Conservation (phyloP, 306 rosid species). For the Elaeagnus macrophylla region DNA sequence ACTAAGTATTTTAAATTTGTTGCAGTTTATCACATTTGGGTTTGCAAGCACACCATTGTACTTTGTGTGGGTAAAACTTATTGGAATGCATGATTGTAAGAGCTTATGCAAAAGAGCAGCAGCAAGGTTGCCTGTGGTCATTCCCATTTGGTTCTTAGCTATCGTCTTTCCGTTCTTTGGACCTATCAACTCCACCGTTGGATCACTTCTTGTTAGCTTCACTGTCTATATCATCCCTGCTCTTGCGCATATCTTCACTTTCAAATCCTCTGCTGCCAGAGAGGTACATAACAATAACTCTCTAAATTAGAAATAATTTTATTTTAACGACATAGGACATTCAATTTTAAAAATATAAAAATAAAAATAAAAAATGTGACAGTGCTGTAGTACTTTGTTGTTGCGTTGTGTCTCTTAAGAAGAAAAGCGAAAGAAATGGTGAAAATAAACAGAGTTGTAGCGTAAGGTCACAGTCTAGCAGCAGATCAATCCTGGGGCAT, state of each 20-base stretch:
- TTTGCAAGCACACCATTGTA: conserved; percentile 96
- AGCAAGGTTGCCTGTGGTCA: conserved; percentile 82
- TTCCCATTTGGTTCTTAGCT: conserved; percentile 95
- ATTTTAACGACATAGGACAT: too few relatives aligned
- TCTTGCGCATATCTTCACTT: conserved; percentile 79
- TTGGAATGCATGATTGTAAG: conserved; percentile 86
- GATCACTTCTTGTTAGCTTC: conserved; percentile 94
- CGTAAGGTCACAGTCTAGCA: conserved; percentile 36
- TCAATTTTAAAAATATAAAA: too few relatives aligned
- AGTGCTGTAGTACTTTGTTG: too few relatives aligned
- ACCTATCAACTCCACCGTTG: conserved; percentile 94
- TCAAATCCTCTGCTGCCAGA: conserved; percentile 68
- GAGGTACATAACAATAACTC: conserved; percentile 39
- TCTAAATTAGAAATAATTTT: too few relatives aligned
- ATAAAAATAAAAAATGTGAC: too few relatives aligned
- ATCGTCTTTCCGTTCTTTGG: conserved; percentile 92
- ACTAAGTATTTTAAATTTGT: not conserved
- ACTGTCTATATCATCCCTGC: conserved; percentile 95
- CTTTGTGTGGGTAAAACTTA: conserved; percentile 89
- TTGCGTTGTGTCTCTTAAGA: not conserved
- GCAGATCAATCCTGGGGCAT: conserved; percentile 31
- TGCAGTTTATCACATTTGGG: conserved; percentile 92
- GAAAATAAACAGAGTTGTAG: conserved; percentile 7
- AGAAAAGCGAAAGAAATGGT: not conserved
- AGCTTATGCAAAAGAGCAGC: conserved; percentile 92